These are phyloP conservation scores for Volvariella surrecta DNA, from an alignment of 1,284 basidiomycete species.

Conservation along the genomic window DNA sequence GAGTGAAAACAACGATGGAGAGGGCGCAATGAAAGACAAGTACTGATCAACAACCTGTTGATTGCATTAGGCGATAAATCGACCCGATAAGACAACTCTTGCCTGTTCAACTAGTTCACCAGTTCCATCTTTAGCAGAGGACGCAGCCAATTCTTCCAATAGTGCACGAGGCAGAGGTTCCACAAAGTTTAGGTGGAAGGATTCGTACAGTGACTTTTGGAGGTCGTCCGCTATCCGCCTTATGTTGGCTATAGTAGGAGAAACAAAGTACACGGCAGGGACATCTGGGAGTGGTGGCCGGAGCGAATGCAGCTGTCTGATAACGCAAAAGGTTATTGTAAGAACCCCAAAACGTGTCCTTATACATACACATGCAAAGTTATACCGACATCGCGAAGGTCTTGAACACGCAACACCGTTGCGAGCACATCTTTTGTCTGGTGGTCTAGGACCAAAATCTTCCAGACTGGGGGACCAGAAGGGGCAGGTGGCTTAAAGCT, in stretches of 20 bases:
- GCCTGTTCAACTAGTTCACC: conserved; percentile 80
- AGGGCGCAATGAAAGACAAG: conserved; percentile 93
- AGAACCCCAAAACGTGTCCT: no score
- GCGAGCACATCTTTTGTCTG: conserved; percentile 95
- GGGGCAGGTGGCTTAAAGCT: conserved; percentile 38
- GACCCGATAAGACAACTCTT: conserved; percentile 11
- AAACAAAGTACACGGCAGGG: conserved; percentile 95
- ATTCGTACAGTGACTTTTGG: conserved; percentile 83
- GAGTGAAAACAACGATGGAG: conserved; percentile 90
- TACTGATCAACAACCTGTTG: conserved; percentile 90
- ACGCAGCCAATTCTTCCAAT: conserved; percentile 89
- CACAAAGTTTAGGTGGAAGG: conserved; percentile 93
- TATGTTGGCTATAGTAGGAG: conserved; percentile 84
- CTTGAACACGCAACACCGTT: conserved; percentile 92
- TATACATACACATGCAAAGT: conserved; percentile 81
- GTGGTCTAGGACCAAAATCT: conserved; percentile 92
- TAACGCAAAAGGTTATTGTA: conserved; percentile 5
- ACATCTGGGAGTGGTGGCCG: conserved; percentile 92
- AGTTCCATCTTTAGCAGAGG: conserved; percentile 80
- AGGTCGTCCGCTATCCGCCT: conserved; percentile 86
- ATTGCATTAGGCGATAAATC: background rate
- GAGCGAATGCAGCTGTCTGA: conserved; percentile 84
- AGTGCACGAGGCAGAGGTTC: conserved; percentile 83
- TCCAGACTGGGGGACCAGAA: conserved; percentile 87
- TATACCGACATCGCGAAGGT: conserved; percentile 92